phyloP scores from a whole-genome alignment of 2,329 filamentous ascomycete species.

The Hirsutella minnesotensis region DNA sequence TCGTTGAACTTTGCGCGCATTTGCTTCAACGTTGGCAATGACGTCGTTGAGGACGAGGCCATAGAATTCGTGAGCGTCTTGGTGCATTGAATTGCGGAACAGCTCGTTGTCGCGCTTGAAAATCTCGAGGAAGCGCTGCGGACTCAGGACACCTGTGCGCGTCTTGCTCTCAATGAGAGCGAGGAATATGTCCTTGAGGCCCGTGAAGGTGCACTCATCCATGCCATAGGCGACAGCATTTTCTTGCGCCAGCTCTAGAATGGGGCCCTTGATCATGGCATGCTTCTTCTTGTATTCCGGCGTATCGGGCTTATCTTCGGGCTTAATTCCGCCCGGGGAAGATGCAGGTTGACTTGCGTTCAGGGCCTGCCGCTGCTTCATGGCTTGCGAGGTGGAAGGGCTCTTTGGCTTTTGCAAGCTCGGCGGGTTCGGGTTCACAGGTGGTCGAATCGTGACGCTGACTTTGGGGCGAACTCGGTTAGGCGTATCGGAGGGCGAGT shows the following conservation, averaged over 20 bases:
- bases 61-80: slow-evolving; percentile 95
- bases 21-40: slow-evolving; percentile 85
- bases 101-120: slow-evolving; percentile 92
- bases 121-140: slow-evolving; percentile 85
- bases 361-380: slow-evolving; percentile 43
- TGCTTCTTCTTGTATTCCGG: slow-evolving; percentile 98
- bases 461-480: slow-evolving; percentile 45
- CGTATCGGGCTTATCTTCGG: slow-evolving; percentile 88
- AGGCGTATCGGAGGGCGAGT: slow-evolving; percentile 57
- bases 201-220: slow-evolving; percentile 90
- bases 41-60: slow-evolving; percentile 93
- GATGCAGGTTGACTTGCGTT: slow-evolving; percentile 41
- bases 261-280: slow-evolving; percentile 75
- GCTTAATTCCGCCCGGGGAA: slow-evolving; percentile 45
- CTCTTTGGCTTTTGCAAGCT: slow-evolving; percentile 33
- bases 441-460: slow-evolving; percentile 48
- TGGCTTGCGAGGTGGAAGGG: slow-evolving; percentile 41
- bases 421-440: slow-evolving; percentile 35
- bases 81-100: slow-evolving; percentile 95
- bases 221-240: slow-evolving; percentile 75
- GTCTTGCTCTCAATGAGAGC: slow-evolving; percentile 71
- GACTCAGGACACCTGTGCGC: slow-evolving; percentile 81
- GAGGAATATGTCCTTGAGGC: slow-evolving; percentile 91
- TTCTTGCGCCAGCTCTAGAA: slow-evolving; percentile 74
- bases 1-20: slow-evolving; percentile 56